Evolutionary conservation across 1,139 yeast species (phyloP).

Genomic region (Chernovozyma aurita): DNA sequence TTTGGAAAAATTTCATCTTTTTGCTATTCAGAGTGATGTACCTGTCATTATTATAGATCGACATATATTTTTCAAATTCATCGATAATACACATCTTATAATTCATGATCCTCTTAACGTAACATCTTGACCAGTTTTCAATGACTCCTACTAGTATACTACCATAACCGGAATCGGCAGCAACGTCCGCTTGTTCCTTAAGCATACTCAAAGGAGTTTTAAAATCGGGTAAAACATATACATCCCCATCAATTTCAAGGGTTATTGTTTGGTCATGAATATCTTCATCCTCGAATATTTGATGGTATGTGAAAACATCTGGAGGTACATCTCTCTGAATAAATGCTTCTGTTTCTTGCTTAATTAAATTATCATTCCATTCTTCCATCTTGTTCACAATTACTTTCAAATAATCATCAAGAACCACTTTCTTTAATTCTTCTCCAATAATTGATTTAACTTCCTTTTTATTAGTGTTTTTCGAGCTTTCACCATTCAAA

Average conservation of each 20-base stretch:
- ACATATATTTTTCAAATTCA: conserved; percentile 50
- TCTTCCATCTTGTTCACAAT: conserved; percentile 71
- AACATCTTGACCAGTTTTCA: conserved; percentile 62
- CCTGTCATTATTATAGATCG: conserved; percentile 38
- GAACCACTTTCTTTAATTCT: conserved; percentile 54
- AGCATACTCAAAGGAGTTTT: conserved; percentile 65
- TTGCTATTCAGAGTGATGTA: conserved; percentile 35
- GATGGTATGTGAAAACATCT: conserved; percentile 45
- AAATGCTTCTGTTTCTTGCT: conserved; percentile 62
- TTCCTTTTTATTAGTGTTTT: too few relatives aligned
- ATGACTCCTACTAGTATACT: conserved; percentile 80
- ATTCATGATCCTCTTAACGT: conserved; percentile 55
- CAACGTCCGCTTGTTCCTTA: conserved; percentile 88
- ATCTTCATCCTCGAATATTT: conserved; percentile 40
- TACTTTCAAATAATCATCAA: conserved; percentile 69
- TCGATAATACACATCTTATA: conserved; percentile 56
- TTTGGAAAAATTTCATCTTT: conserved; percentile 44
- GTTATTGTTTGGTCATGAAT: conserved; percentile 53
- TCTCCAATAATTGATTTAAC: conserved; percentile 58
- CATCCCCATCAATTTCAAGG: conserved; percentile 64
- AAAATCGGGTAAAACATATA: conserved; percentile 56
- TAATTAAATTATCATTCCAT: conserved; percentile 69
- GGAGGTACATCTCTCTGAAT: conserved; percentile 66
- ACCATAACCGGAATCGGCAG: conserved; percentile 83
- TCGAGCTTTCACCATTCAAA: conserved; percentile 22